These are phyloP conservation scores for Tolypocladium inflatum DNA, from an alignment of 2,329 filamentous ascomycete genomes.

Conservation along the genomic window DNA sequence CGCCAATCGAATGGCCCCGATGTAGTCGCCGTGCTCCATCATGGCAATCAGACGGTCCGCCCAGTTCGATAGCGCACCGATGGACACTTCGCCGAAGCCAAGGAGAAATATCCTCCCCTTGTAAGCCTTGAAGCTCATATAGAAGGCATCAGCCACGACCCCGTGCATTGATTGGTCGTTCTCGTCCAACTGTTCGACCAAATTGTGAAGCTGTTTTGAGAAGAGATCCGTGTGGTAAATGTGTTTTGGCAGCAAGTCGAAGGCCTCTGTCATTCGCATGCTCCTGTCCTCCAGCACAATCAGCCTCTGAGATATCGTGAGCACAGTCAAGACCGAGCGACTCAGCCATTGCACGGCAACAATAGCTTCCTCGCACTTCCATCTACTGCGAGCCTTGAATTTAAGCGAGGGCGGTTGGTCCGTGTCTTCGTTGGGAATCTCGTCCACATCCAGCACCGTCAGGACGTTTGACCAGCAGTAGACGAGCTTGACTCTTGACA, in stretches of 20 bases:
- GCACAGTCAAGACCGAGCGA: constrained; percentile 78
- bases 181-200: constrained; percentile 84
- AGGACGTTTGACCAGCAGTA: constrained; percentile 99
- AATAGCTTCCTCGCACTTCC: constrained; percentile 91
- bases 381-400: constrained; percentile 77
- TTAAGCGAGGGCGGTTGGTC: constrained; percentile 70
- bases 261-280: constrained; percentile 87
- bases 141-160: constrained; percentile 92
- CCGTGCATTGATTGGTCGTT: constrained; percentile 86
- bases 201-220: constrained; percentile 70
- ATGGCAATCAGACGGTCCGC: constrained; percentile 85
- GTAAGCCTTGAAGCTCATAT: constrained; percentile 95
- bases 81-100: constrained; percentile 86
- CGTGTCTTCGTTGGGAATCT: constrained; percentile 56
- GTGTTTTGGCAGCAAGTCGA: constrained; percentile 84
- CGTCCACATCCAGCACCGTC: constrained; percentile 82
- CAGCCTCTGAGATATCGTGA: constrained; percentile 90
- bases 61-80: constrained; percentile 93
- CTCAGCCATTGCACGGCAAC: constrained; percentile 96
- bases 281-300: constrained; percentile 84
- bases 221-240: constrained; percentile 90
- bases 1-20: constrained; percentile 81
- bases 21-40: constrained; percentile 95
- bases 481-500: constrained; percentile 77
- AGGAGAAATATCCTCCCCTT: constrained; percentile 88